A percentile compares a stretch with the other conserved stretches of the same genome.
Evolutionary conservation across 441 rosid species (phyloP).

Genomic region (Flueggea neowawraea): DNA sequence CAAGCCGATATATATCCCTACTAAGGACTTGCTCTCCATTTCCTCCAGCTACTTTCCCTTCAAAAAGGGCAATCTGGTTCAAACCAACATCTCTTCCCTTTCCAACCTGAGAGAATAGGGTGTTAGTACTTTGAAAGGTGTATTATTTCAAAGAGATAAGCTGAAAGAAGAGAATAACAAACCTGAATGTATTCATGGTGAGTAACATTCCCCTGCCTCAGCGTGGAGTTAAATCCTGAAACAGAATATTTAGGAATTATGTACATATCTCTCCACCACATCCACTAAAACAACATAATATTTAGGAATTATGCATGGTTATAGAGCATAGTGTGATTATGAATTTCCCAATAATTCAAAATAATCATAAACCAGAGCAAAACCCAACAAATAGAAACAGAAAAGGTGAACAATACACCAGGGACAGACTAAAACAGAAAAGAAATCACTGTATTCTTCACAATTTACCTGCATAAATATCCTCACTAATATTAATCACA

Average conservation of each 20-base stretch:
- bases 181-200: conserved; percentile 99
- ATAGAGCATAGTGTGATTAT: no score
- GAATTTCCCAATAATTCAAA: no score
- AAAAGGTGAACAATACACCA: no score
- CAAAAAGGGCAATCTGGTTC: conserved; percentile 96
- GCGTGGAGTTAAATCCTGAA: conserved; percentile 94
- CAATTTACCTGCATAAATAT: conserved; percentile 82
- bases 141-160: conserved; percentile 2
- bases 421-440: no score
- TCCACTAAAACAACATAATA: not conserved
- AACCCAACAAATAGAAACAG: no score
- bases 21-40: conserved; percentile 99
- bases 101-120: conserved; percentile 65
- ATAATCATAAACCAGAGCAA: no score
- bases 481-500: conserved; percentile 96
- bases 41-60: conserved; percentile 99
- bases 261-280: not conserved
- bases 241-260: conserved; percentile 11
- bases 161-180: conserved; percentile 15
- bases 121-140: conserved; percentile 11
- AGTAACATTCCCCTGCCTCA: conserved; percentile 94
- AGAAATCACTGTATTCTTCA: not conserved
- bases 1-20: conserved; percentile 91
- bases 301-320: no score
- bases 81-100: conserved; percentile 99